phyloP scores from a whole-genome alignment of 2,329 filamentous ascomycete genomes.

The Phyllosticta paracitricarpa region DNA sequence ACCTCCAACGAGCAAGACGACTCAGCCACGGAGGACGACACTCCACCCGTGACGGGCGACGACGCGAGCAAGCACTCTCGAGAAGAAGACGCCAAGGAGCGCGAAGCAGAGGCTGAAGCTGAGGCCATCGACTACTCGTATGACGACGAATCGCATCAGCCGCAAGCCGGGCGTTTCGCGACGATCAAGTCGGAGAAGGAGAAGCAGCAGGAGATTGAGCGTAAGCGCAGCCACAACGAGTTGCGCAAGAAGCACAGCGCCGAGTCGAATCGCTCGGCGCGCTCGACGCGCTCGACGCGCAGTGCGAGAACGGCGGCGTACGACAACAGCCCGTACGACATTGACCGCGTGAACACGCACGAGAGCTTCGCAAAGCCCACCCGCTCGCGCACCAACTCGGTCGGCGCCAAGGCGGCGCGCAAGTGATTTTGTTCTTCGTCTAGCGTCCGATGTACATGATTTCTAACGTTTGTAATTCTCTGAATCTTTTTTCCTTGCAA shows the following conservation, averaged over 20 bases:
- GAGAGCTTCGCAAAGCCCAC: slow-evolving; percentile 30
- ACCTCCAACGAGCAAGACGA: not conserved
- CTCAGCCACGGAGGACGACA: slow-evolving; percentile 18
- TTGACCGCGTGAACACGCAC: slow-evolving; percentile 40
- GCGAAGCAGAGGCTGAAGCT: slow-evolving; percentile 11
- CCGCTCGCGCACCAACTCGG: not conserved
- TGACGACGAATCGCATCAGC: slow-evolving; percentile 17
- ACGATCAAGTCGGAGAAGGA: slow-evolving; percentile 27
- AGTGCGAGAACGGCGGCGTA: slow-evolving; percentile 19
- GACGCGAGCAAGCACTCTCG: not conserved
- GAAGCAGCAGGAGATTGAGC: slow-evolving; percentile 7
- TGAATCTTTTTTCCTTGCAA: too few species aligned
- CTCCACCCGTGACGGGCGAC: not conserved
- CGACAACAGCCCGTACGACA: slow-evolving; percentile 36
- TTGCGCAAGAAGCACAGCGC: slow-evolving; percentile 14
- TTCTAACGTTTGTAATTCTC: too few species aligned
- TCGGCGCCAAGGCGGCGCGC: not conserved
- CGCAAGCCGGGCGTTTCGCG: slow-evolving; percentile 18
- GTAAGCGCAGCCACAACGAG: slow-evolving; percentile 3
- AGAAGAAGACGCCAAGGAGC: slow-evolving; percentile 5
- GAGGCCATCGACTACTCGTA: slow-evolving; percentile 6
- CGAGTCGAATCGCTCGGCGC: slow-evolving; percentile 31
- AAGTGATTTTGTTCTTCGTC: not conserved
- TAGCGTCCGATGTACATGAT: not conserved
- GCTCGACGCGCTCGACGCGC: slow-evolving; percentile 16